Evolutionary conservation across 805 yeast genomes (phyloP), one percentile per base, ranked within the genome.

Genomic region (Wickerhamiella slavikovae): DNA sequence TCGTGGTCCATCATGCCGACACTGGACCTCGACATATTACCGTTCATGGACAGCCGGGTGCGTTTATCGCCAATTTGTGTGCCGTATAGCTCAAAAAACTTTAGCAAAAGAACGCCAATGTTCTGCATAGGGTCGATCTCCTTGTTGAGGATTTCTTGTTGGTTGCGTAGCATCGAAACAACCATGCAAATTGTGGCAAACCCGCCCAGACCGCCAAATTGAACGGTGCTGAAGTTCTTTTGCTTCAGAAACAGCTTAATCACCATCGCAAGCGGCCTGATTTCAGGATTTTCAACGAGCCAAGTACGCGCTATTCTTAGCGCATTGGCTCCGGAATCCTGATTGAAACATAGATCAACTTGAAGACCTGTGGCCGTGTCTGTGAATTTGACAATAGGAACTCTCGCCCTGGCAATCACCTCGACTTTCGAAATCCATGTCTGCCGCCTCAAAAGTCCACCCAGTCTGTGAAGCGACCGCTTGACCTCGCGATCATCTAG

Each of bases 201-300:
- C 0, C 96, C 96, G 24, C 98, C 96, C 4, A 85, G 55, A 0
- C 96, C 96, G 29, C 98, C 98, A 15, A 71, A 71, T 42, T 76
- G 91, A 11, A 85, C 96, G 38, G 78, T 75, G 43, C 82, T 80
- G 36, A 83, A 56, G 34, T 63, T 67, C 42, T 95, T 60, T 2
- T 79, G 69, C 19, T 80, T 59, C 29, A 85, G 58, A 44, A 83
- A 85, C 46, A 78, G 93, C 51, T 89, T 83, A 4, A 85, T 63
- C 2, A 82, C 68, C 28, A 85, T 56, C 1, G 75, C 91, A 29
- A 85, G 52, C 44, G 82, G 92, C 38, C 93, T 56, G 29, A 85
- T 54, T 0, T 91, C 93, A 0, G 91, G 85, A 1, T 75, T 70
- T 8, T 60, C 57, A 4, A 56, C 51, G 10, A 75, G 46, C 96